phyloP scores from a whole-genome alignment of 73 alveolate genomes.

The Symbiodinium pilosum region DNA sequence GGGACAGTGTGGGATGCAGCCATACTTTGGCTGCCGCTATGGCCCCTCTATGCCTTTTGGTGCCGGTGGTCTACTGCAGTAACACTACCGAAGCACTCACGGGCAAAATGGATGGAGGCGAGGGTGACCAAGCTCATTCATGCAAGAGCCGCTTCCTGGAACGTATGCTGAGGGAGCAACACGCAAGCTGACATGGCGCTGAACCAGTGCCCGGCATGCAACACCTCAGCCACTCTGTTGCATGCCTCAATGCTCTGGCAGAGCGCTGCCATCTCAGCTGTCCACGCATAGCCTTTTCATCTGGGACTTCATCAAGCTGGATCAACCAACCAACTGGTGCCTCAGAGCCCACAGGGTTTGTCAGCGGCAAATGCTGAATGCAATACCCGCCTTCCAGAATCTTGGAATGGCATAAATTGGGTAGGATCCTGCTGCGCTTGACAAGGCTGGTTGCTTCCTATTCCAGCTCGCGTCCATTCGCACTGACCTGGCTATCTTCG shows the following conservation, averaged over 20 bases:
- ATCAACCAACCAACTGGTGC: conserved; percentile 94
- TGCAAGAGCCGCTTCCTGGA: not conserved
- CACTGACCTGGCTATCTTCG: too few species aligned
- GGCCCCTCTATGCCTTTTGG: too few species aligned
- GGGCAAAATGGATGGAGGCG: too few species aligned
- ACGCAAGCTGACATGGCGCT: conserved; percentile 52
- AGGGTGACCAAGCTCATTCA: not conserved
- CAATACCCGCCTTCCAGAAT: conserved; percentile 60
- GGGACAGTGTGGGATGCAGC: too few species aligned
- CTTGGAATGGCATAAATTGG: conserved; percentile 86
- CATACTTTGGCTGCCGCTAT: too few species aligned
- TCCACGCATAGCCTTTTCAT: conserved; percentile 64
- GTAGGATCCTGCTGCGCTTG: conserved; percentile 18
- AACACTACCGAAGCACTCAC: too few species aligned
- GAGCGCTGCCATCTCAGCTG: not conserved
- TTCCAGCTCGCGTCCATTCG: too few species aligned
- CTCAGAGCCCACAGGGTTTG: not conserved
- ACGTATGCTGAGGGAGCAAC: not conserved
- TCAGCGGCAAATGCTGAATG: not conserved
- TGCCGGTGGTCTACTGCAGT: too few species aligned
- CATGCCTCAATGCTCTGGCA: too few species aligned
- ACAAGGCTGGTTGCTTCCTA: too few species aligned
- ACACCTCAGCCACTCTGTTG: not conserved
- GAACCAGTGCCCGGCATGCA: conserved; percentile 85
- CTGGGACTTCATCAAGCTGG: conserved; percentile 45